Percentiles rank a stretch among this genome's conserved stretches.
Conservation (phyloP, 768 basidiomycete species). For the Gautieria morchelliformis region DNA sequence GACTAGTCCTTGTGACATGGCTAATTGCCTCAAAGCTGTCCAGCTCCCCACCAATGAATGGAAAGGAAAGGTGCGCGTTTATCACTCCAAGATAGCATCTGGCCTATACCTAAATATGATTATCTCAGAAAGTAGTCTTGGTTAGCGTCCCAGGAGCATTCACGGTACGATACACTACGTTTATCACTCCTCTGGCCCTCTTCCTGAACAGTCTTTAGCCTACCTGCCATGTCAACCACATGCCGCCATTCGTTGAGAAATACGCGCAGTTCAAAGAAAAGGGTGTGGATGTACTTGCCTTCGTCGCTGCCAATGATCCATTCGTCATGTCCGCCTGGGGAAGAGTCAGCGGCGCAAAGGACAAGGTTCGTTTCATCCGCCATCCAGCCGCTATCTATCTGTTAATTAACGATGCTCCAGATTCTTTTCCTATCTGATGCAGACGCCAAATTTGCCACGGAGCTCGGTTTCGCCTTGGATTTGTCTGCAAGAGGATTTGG, state of each 20-base stretch:
- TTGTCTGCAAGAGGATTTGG: conserved; percentile 36
- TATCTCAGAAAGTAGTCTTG: conserved; percentile 50
- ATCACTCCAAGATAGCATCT: not conserved
- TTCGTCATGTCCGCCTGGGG: conserved; percentile 21
- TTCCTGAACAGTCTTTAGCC: conserved; percentile 17
- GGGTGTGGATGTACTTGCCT: conserved; percentile 18
- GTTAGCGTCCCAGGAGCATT: conserved; percentile 76
- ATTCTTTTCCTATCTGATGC: conserved; percentile 52
- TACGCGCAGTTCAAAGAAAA: conserved; percentile 28
- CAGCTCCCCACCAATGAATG: conserved; percentile 49
- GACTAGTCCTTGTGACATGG: no score
- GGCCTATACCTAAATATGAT: no score
- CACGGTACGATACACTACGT: conserved; percentile 34
- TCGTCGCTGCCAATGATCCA: conserved; percentile 14
- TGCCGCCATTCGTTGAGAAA: conserved; percentile 23
- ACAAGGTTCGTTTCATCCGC: conserved; percentile 14
- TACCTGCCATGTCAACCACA: conserved; percentile 41
- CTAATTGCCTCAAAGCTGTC: conserved; percentile 30
- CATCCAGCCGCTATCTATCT: not conserved
- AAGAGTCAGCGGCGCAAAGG: conserved; percentile 13
- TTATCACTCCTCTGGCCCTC: no score
- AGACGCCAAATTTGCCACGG: conserved; percentile 43
- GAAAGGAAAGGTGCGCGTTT: conserved; percentile 50
- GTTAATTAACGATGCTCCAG: conserved; percentile 21
- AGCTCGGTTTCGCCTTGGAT: conserved; percentile 21